Base-by-base conservation (phyloP, 768 basidiomycete species). In the Pluteus cervinus region DNA sequence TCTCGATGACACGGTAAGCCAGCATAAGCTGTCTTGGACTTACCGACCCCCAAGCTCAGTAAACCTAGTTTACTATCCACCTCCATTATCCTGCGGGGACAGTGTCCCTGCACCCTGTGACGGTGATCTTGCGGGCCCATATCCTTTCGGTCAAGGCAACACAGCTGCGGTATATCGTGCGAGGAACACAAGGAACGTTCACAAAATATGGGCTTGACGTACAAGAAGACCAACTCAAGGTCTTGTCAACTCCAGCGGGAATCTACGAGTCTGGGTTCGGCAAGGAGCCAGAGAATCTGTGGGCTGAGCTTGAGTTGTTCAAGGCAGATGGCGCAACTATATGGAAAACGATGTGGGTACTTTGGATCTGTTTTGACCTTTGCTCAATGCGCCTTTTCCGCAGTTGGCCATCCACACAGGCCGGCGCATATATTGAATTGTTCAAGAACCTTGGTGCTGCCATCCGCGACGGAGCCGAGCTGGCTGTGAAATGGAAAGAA, bases 201-300 rank as follows among this genome's bases (percentile, higher is more conserved):
- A 65, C 71, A 41, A 92, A 94, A 58, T 73, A 69, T 50, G 87
- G 87, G 4, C 55, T 86, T 15, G 88, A 90, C 55, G 61, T 76
- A 3, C 88, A 92, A 53, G 89, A 91, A 59, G 76, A 78, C 36
- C 80, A 86, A 45, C 71, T 89, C 34, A 79, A 78, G 51, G 66
- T 55, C 8, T 73, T 79, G 34, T 50, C 69, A 7, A 56, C 62
- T 4, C 73, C 76, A 17, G 55, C 50, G 11, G 63, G 57, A 8
- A 75, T 76, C 26, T 52, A 71, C 43, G 62, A 63, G 30, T 43
- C 58, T 4, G 53, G 54, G 18, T 82, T 74, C 46, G 86, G 83
- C 8, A 58, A 58, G 40, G 84, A 86, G 55, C 76, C 80, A 2
- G 70, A 79, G 51, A 63, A 65, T 25, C 63, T 81, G 40, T 78